Evolutionary conservation across 2,329 filamentous ascomycete species (phyloP).

Genomic region (Monilinia aucupariae): DNA sequence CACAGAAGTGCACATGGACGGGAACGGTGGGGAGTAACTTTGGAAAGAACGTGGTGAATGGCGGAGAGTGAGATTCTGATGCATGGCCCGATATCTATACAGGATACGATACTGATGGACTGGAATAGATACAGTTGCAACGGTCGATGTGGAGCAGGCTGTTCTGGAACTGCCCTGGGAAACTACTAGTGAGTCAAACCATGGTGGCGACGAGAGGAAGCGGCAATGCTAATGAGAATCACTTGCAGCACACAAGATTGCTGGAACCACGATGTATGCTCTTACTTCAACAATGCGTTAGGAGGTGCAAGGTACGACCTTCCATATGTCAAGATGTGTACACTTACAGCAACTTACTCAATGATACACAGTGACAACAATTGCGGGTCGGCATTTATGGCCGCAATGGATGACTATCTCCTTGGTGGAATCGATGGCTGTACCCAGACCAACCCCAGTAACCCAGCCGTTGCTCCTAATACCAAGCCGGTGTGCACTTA

Average conservation of each 20-base stretch:
- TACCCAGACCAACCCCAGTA: constrained; percentile 36
- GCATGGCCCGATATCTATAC: neutral
- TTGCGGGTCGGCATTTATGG: constrained; percentile 42
- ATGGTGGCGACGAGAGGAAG: neutral
- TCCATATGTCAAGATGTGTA: neutral
- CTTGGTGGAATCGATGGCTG: constrained; percentile 37
- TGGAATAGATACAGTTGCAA: constrained; percentile 44
- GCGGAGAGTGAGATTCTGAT: constrained; percentile 41
- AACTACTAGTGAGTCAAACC: constrained; percentile 39
- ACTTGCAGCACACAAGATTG: constrained; percentile 42
- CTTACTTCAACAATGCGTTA: constrained; percentile 45
- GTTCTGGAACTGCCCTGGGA: constrained; percentile 40
- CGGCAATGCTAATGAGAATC: neutral
- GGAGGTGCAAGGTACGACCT: constrained; percentile 42
- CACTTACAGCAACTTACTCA: neutral
- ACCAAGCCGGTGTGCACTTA: constrained; percentile 31
- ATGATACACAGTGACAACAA: constrained; percentile 41
- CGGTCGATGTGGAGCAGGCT: constrained; percentile 45
- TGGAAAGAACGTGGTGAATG: constrained; percentile 38
- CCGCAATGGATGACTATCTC: constrained; percentile 42
- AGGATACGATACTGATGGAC: neutral
- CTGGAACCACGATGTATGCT: constrained; percentile 47
- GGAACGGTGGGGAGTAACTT: constrained; percentile 46
- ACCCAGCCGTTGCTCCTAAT: constrained; percentile 30
- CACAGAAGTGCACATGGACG: constrained; percentile 40